These are phyloP conservation scores for Aureobasidium leucospermi DNA, from an alignment of 2,329 filamentous ascomycete genomes.

Conservation along the genomic window DNA sequence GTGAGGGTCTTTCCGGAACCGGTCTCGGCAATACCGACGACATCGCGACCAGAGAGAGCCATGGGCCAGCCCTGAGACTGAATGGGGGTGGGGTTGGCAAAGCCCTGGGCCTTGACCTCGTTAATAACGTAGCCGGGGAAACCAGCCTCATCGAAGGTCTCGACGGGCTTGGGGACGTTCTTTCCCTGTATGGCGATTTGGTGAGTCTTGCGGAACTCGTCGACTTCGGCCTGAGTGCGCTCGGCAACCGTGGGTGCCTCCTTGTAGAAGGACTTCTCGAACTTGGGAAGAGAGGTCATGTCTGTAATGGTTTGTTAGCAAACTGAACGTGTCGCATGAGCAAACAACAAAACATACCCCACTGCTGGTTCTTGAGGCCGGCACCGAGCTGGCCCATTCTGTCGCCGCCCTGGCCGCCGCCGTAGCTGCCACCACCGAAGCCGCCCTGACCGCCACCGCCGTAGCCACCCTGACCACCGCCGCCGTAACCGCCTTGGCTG, in stretches of 20 bases:
- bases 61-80: conserved; percentile 99
- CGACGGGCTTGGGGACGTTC: conserved; percentile 85
- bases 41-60: conserved; percentile 95
- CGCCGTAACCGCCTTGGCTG: conserved; percentile 23
- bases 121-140: conserved; percentile 97
- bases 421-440: conserved; percentile 30
- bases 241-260: conserved; percentile 72
- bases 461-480: conserved; percentile 22
- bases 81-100: conserved; percentile 87
- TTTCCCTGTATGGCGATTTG: conserved; percentile 74
- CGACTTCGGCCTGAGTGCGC: conserved; percentile 72
- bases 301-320: conserved; percentile 48
- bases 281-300: conserved; percentile 73
- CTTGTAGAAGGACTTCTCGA: conserved; percentile 99
- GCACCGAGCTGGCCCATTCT: conserved; percentile 89
- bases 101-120: conserved; percentile 97
- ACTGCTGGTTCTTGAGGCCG: conserved; percentile 78
- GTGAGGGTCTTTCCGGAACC: conserved; percentile 98
- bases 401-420: conserved; percentile 62
- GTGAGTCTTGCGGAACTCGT: conserved; percentile 78
- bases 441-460: conserved; percentile 22
- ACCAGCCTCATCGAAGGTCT: conserved; percentile 94
- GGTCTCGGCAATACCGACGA: conserved; percentile 98
- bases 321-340: conserved; percentile 9
- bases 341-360: conserved; percentile 55